Percentiles rank a stretch among this genome's conserved stretches.
These are phyloP conservation scores for Auxenochlorella pyrenoidosa DNA, from an alignment of 139 green algal genomes.

Conservation along the genomic window DNA sequence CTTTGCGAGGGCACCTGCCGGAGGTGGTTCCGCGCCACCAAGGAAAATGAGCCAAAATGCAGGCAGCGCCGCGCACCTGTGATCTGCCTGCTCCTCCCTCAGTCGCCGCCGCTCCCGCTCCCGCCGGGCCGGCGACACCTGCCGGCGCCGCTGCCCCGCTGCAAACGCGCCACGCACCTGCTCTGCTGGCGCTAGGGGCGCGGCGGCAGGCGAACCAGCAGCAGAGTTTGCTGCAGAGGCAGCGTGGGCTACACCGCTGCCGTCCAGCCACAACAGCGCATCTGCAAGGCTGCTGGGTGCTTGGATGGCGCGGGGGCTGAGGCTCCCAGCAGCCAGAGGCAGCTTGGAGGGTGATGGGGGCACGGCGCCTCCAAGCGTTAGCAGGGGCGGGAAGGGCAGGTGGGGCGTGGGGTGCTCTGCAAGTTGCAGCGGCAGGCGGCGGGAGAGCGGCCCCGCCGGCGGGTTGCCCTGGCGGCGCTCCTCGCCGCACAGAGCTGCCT, in stretches of 20 bases:
- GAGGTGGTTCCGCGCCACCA: too few relatives aligned
- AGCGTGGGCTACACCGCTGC: not conserved
- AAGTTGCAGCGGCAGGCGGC: not conserved
- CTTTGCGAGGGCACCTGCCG: too few relatives aligned
- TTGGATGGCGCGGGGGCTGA: not conserved
- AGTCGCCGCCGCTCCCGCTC: not conserved
- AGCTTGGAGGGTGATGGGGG: constrained; percentile 5
- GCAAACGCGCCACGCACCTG: not conserved
- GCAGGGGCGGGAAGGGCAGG: not conserved
- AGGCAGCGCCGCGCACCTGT: not conserved
- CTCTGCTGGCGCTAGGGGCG: not conserved
- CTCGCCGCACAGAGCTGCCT: too few relatives aligned
- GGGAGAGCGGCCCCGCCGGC: not conserved
- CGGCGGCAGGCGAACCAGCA: not conserved
- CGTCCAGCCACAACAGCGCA: not conserved
- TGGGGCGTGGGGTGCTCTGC: not conserved
- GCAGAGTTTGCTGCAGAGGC: not conserved
- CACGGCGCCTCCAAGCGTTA: not conserved
- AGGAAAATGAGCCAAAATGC: not conserved
- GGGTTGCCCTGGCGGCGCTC: not conserved
- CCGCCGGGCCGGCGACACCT: not conserved
- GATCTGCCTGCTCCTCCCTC: not conserved
- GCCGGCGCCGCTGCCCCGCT: not conserved
- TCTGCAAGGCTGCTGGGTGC: not conserved
- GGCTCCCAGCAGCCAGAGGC: not conserved